Conservation (phyloP, 768 basidiomycete genomes). For the Amanita jacksonii region DNA sequence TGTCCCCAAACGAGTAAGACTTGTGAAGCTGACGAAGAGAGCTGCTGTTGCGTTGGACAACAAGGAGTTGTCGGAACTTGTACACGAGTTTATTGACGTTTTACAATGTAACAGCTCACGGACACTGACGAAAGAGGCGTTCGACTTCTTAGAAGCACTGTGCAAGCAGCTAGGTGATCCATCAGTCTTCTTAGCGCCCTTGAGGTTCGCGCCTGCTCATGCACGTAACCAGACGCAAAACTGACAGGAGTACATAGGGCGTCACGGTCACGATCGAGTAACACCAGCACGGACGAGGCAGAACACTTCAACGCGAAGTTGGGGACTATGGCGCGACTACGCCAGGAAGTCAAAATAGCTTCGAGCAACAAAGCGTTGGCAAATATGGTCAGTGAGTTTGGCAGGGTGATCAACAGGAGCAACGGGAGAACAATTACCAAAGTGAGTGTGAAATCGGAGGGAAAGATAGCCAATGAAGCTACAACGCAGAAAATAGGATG, state of each 20-base stretch:
- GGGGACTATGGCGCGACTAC: slow-evolving; percentile 48
- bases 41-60: slow-evolving; percentile 45
- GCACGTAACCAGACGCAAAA: neutral
- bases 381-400: slow-evolving; percentile 60
- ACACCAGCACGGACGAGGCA: slow-evolving; percentile 28
- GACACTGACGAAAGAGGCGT: slow-evolving; percentile 61
- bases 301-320: slow-evolving; percentile 47
- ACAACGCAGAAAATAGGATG: slow-evolving; percentile 33
- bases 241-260: slow-evolving; percentile 17
- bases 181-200: slow-evolving; percentile 45
- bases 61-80: slow-evolving; percentile 37
- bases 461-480: neutral
- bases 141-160: slow-evolving; percentile 58
- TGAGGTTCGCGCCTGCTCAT: slow-evolving; percentile 28
- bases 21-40: slow-evolving; percentile 36
- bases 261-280: slow-evolving; percentile 30
- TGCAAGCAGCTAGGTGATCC: slow-evolving; percentile 66
- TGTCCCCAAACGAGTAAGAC: slow-evolving; percentile 42
- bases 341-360: slow-evolving; percentile 42
- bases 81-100: slow-evolving; percentile 52
- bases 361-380: slow-evolving; percentile 49
- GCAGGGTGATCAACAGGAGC: slow-evolving; percentile 56
- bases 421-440: slow-evolving; percentile 68
- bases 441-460: slow-evolving; percentile 19
- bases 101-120: slow-evolving; percentile 58